phyloP scores from a whole-genome alignment of 2,329 filamentous ascomycete species.

The Penicillium sp. region DNA sequence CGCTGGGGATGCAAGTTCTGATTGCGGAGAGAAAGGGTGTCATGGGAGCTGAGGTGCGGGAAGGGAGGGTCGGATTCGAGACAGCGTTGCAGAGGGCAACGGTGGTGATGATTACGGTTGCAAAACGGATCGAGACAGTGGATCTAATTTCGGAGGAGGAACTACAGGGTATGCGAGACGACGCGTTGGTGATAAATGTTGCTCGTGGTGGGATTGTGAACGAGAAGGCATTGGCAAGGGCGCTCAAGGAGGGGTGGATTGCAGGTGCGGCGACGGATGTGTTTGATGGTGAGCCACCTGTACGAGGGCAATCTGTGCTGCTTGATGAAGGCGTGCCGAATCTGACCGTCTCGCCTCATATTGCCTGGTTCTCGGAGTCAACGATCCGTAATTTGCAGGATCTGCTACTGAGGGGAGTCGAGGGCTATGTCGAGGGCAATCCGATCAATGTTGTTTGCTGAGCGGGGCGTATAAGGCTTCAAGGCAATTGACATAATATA shows the following conservation, averaged over 20 bases:
- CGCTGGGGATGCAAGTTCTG: slow-evolving; percentile 55
- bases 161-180: slow-evolving; percentile 45
- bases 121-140: slow-evolving; percentile 35
- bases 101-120: slow-evolving; percentile 36
- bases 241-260: slow-evolving; percentile 49
- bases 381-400: slow-evolving; percentile 53
- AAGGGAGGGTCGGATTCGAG: slow-evolving; percentile 32
- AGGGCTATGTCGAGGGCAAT: slow-evolving; percentile 8
- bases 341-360: slow-evolving; percentile 56
- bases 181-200: slow-evolving; percentile 54
- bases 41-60: slow-evolving; percentile 22
- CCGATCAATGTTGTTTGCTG: slow-evolving; percentile 9
- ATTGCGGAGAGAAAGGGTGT: slow-evolving; percentile 52
- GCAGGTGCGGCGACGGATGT: slow-evolving; percentile 55
- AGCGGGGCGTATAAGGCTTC: not conserved
- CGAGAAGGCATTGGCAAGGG: slow-evolving; percentile 52
- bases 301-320: slow-evolving; percentile 48
- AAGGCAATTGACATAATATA: not conserved
- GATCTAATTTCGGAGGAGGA: slow-evolving; percentile 43
- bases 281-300: slow-evolving; percentile 52
- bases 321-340: slow-evolving; percentile 52
- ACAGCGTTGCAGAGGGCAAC: slow-evolving; percentile 34
- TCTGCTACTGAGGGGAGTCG: not conserved
- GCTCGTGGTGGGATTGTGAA: slow-evolving; percentile 57
- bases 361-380: slow-evolving; percentile 58